Conservation (phyloP, 176 grass and related monocot species). For the Paspalum vaginatum region DNA sequence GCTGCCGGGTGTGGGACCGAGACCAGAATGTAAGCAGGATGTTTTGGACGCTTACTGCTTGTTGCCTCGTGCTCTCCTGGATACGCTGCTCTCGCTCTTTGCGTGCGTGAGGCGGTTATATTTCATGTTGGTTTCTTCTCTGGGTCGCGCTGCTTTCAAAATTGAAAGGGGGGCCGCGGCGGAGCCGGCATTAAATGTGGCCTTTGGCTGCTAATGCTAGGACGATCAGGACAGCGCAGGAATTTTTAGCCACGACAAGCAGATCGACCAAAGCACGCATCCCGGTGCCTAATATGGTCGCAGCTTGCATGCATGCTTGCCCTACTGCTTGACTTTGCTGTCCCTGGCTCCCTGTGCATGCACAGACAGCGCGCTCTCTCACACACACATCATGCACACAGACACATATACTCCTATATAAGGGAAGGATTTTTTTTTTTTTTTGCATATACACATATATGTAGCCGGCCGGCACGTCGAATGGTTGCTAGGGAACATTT, state of each 20-base stretch:
- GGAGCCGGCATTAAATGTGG: conserved; percentile 21
- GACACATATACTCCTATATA: not conserved
- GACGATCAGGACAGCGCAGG: conserved; percentile 29
- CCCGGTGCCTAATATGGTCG: conserved; percentile 9
- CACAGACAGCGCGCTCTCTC: not conserved
- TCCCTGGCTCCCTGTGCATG: not conserved
- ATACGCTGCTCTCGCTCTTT: not conserved
- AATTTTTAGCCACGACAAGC: conserved; percentile 28
- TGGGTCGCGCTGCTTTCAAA: conserved; percentile 51
- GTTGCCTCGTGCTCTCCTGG: conserved; percentile 28
- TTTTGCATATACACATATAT: conserved; percentile 23
- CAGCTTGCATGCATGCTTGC: conserved; percentile 25
- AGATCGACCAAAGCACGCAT: conserved; percentile 37
- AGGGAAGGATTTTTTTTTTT: not conserved
- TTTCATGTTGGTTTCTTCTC: conserved; percentile 67
- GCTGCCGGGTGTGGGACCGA: not conserved
- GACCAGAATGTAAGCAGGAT: conserved; percentile 30
- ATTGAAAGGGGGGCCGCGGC: conserved; percentile 4
- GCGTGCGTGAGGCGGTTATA: conserved; percentile 24
- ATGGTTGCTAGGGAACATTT: conserved; percentile 43
- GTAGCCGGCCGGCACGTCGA: not conserved
- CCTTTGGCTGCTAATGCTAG: not conserved
- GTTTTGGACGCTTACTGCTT: conserved; percentile 37
- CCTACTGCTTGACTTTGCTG: conserved; percentile 34
- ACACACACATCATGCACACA: not conserved